These are phyloP conservation scores for Suhomyces xylopsoci DNA, from an alignment of 805 yeast genomes.

Conservation along the genomic window DNA sequence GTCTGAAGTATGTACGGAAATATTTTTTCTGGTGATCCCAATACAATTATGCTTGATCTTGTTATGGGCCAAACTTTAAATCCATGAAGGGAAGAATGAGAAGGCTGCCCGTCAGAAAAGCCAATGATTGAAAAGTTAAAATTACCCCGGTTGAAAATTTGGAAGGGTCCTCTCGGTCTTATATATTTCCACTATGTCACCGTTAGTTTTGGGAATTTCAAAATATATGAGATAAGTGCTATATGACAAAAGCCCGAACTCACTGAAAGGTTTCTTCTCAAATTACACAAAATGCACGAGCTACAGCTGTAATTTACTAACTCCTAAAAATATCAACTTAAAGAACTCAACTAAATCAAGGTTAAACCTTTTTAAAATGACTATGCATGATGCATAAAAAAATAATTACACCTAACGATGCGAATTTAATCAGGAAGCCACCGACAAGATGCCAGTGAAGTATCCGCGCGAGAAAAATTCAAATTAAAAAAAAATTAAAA, in stretches of 20 bases:
- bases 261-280: neutral
- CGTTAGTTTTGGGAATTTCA: neutral
- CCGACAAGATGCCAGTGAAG: conserved; percentile 2
- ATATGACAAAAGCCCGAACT: neutral
- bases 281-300: neutral
- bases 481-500: neutral
- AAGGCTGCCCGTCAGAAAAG: neutral
- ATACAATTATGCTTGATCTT: neutral
- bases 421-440: neutral
- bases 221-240: neutral
- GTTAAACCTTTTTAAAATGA: neutral
- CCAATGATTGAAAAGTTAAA: neutral
- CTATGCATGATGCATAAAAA: conserved; percentile 2
- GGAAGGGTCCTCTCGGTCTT: neutral
- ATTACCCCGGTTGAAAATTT: neutral
- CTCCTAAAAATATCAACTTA: neutral
- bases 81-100: neutral
- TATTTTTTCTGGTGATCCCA: neutral
- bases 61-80: neutral
- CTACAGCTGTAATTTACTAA: neutral
- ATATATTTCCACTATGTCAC: neutral
- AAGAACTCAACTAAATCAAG: neutral
- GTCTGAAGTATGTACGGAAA: neutral
- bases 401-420: conserved; percentile 1
- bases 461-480: neutral